Percentiles rank a stretch among this genome's conserved stretches.
Conservation (phyloP, 208 protist species). For the Polymyxa betae region DNA sequence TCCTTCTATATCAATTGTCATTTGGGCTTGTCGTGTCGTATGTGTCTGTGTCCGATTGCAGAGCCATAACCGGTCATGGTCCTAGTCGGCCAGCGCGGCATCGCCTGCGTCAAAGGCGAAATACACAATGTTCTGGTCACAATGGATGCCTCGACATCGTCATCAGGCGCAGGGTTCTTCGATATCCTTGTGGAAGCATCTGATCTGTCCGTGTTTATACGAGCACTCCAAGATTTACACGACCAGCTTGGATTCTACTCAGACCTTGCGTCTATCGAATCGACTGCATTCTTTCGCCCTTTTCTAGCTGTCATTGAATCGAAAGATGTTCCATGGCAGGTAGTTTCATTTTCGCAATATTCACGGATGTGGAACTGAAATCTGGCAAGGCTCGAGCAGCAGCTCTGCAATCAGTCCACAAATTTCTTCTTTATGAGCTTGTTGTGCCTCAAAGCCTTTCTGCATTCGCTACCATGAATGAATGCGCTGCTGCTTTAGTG, state of each 20-base stretch:
- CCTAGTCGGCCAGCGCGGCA: neutral
- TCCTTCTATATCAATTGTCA: too few relatives aligned
- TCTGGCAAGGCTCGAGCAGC: neutral
- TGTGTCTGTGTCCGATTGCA: too few relatives aligned
- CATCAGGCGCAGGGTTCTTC: neutral
- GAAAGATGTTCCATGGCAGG: neutral
- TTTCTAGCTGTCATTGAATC: neutral
- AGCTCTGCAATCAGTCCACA: neutral
- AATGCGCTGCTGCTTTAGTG: neutral
- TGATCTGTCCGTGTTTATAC: neutral
- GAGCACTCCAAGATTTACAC: neutral
- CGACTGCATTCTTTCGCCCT: neutral
- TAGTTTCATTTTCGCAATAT: neutral
- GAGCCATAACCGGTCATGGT: too few relatives aligned
- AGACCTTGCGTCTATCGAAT: neutral
- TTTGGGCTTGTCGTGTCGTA: too few relatives aligned
- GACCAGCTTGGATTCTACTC: neutral
- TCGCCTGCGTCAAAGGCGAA: conserved; percentile 44
- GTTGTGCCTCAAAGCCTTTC: neutral
- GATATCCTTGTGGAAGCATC: neutral
- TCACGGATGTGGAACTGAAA: neutral
- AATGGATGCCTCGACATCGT: neutral
- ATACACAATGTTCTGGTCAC: conserved; percentile 38
- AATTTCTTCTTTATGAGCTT: conserved; percentile 25
- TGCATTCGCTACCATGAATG: neutral